These are phyloP conservation scores for Colletotrichum sp. DNA, from an alignment of 2,329 filamentous ascomycete species.

Conservation along the genomic window DNA sequence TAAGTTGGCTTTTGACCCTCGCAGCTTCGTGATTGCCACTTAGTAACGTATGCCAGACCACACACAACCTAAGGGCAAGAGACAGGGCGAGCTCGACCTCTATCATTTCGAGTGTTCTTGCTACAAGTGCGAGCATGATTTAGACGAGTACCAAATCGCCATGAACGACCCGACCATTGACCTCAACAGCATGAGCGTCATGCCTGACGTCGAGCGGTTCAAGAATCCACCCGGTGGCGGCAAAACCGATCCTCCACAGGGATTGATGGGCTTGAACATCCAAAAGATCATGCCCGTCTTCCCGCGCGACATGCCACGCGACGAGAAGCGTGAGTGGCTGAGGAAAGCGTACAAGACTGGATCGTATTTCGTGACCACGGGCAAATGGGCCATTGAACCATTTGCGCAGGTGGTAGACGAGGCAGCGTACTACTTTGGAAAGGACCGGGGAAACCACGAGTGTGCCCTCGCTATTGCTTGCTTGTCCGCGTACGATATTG, in stretches of 20 bases:
- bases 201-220: slow-evolving; percentile 38
- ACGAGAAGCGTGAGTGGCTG: slow-evolving; percentile 29
- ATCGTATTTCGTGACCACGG: slow-evolving; percentile 38
- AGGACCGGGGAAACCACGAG: slow-evolving; percentile 41
- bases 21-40: neutral
- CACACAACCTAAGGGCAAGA: slow-evolving; percentile 46
- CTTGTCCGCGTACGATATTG: slow-evolving; percentile 51
- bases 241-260: neutral
- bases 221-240: neutral
- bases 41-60: slow-evolving; percentile 43
- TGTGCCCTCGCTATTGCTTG: slow-evolving; percentile 52
- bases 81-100: slow-evolving; percentile 46
- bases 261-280: neutral
- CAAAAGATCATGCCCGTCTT: neutral
- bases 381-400: slow-evolving; percentile 56
- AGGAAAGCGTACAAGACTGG: slow-evolving; percentile 41
- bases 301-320: neutral
- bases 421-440: slow-evolving; percentile 49
- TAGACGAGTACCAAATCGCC: slow-evolving; percentile 61
- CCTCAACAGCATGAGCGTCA: slow-evolving; percentile 51
- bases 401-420: slow-evolving; percentile 50
- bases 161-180: slow-evolving; percentile 39
- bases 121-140: slow-evolving; percentile 51
- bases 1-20: slow-evolving; percentile 30
- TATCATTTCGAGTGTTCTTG: slow-evolving; percentile 62